These are phyloP conservation scores for Rhodotorula toruloides DNA, from an alignment of 768 basidiomycete genomes.

Conservation along the genomic window DNA sequence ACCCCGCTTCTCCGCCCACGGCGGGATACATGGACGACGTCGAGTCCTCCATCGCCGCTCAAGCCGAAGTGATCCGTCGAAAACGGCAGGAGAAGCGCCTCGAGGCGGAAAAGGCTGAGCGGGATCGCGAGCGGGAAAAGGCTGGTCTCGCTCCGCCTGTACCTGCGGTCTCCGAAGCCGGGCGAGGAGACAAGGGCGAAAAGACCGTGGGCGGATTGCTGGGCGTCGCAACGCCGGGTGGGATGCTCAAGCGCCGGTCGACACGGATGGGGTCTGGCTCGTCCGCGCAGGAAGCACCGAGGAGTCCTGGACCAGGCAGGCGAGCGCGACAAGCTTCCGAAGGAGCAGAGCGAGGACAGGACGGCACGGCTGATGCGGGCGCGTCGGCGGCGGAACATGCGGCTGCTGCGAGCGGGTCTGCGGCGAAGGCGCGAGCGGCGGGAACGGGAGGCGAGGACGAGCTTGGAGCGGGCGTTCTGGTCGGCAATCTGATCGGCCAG, in stretches of 20 bases:
- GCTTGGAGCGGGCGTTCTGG: constrained; percentile 57
- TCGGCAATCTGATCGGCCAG: constrained; percentile 96
- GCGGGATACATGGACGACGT: constrained; percentile 65
- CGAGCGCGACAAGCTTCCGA: too few relatives aligned
- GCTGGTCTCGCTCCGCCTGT: too few relatives aligned
- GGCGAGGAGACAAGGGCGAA: neutral
- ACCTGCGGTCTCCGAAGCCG: neutral
- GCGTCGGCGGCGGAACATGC: neutral
- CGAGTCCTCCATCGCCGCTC: constrained; percentile 53
- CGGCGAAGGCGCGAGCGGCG: neutral
- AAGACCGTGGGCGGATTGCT: neutral
- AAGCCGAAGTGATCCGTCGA: constrained; percentile 77
- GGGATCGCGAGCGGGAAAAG: constrained; percentile 55
- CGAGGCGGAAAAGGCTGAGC: constrained; percentile 46
- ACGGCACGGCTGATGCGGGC: neutral
- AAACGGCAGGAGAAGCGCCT: constrained; percentile 66
- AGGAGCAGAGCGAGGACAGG: neutral
- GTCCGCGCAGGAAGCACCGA: too few relatives aligned
- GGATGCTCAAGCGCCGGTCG: constrained; percentile 1
- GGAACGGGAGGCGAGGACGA: neutral
- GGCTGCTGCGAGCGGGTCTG: neutral
- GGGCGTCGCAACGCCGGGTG: neutral
- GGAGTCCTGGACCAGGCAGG: too few relatives aligned
- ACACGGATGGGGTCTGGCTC: constrained; percentile 12
- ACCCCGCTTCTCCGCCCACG: constrained; percentile 41